Evolutionary conservation across 352 stramenopile species (phyloP).

Genomic region (Phytophthora sp.): DNA sequence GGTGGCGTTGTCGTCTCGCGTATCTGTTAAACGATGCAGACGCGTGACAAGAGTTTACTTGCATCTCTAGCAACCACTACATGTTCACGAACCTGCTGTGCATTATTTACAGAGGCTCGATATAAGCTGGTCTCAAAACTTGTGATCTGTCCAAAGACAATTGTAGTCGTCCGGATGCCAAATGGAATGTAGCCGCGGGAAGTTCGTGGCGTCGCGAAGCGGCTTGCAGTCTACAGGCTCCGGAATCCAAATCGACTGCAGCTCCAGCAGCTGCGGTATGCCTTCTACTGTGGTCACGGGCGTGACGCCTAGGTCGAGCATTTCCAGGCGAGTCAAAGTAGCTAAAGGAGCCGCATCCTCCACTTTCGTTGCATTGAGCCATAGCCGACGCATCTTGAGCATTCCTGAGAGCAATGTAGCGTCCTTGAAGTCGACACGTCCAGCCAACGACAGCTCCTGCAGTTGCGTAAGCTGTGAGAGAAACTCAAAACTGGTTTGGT

Average conservation of each 20-base stretch:
- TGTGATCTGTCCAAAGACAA: conserved; percentile 67
- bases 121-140: conserved; percentile 30
- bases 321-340: conserved; percentile 38
- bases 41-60: not conserved
- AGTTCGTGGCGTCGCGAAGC: conserved; percentile 48
- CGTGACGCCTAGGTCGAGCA: conserved; percentile 59
- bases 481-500: conserved; percentile 57
- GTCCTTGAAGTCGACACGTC: conserved; percentile 71
- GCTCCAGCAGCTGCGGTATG: conserved; percentile 33
- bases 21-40: conserved; percentile 1
- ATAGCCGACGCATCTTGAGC: conserved; percentile 47
- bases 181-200: conserved; percentile 52
- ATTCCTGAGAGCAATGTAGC: conserved; percentile 40
- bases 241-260: conserved; percentile 60
- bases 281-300: conserved; percentile 47
- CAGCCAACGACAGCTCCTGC: conserved; percentile 53
- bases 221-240: conserved; percentile 43
- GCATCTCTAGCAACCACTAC: not conserved
- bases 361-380: conserved; percentile 61
- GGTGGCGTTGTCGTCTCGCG: conserved; percentile 1
- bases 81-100: not conserved
- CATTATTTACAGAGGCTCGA: not conserved
- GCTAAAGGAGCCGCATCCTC: conserved; percentile 39
- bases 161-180: conserved; percentile 75
- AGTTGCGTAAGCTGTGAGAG: conserved; percentile 40